Evolutionary conservation across 148 eudicot species (phyloP), one percentile per base, ranked within the genome.

Genomic region (Cornus suecica): DNA sequence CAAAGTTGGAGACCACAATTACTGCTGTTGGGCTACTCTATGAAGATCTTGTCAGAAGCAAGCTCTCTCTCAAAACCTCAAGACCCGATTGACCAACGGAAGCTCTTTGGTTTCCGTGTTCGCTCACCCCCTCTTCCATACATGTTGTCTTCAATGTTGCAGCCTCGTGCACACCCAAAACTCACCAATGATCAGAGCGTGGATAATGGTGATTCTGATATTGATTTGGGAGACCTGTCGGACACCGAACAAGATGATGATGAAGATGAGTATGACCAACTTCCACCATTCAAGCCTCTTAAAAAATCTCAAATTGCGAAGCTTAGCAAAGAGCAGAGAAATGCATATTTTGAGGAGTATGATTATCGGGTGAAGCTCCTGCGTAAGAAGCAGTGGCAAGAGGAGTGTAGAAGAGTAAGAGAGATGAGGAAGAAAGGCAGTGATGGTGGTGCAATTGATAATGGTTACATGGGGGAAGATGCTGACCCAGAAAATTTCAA

Each of bases 271-370:
- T 95, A 93, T 71, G 98, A 95, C 56, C 92, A 95, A 86, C 97
- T 95, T 22, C 99, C 99, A 41, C 97, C 99, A 65, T 95, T 95
- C 74, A 91, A 88, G 81, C 99, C 99, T 80, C 87, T 95, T 63
- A 88, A 80, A 80, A 93, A 85, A 83, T 63, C 87, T 62, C 99
- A 95, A 82, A 27, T 95, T 56, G 86, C 87, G 18, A 93, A 84
- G 82, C 92, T 95, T 65, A 91, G 86, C 76, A 78, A 70, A 23
- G 99, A 93, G 71, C 98, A 95, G 84, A 90, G 75, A 76, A 93
- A 85, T 86, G 97, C 97, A 8, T 95, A 95, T 63, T 93, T 90
- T 22, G 97, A 95, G 77, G 99, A 95, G 84, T 95, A 87, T 67
- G 98, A 88, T 76, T 93, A 95, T 66, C 82, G 99, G 22, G 98